These are phyloP conservation scores for Turritis glabra DNA, from an alignment of 345 rosid species.

Conservation along the genomic window DNA sequence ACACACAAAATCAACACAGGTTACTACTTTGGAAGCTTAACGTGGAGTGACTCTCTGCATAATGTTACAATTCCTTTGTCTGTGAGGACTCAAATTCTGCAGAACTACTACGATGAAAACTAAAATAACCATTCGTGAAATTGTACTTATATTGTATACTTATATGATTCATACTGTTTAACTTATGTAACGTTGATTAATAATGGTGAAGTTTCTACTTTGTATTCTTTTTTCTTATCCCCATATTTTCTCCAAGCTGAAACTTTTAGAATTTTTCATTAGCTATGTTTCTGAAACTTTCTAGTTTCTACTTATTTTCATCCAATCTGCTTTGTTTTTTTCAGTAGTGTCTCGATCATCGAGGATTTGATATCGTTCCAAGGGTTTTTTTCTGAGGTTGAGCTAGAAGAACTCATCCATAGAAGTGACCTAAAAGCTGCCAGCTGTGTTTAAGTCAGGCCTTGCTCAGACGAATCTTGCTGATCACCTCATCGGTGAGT, in stretches of 20 bases:
- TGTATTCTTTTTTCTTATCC: background rate
- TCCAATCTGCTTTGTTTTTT: no score
- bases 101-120: conserved; percentile 26
- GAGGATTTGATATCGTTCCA: no score
- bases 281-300: background rate
- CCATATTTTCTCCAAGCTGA: background rate
- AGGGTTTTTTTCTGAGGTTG: no score
- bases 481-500: no score
- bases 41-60: conserved; percentile 41
- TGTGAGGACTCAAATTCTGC: conserved; percentile 40
- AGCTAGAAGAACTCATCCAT: no score
- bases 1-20: conserved; percentile 43
- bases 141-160: background rate
- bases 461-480: no score
- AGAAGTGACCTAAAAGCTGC: no score
- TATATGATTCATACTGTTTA: background rate
- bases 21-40: conserved; percentile 49
- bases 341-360: no score
- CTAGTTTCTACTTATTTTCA: no score
- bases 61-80: conserved; percentile 46
- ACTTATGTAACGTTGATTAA: background rate
- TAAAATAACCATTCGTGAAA: background rate
- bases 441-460: no score
- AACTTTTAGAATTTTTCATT: no score
- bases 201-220: background rate